Percentiles rank a stretch among this genome's conserved stretches.
Conservation (phyloP, 2,329 filamentous ascomycete genomes). For the Fusarium sp. region DNA sequence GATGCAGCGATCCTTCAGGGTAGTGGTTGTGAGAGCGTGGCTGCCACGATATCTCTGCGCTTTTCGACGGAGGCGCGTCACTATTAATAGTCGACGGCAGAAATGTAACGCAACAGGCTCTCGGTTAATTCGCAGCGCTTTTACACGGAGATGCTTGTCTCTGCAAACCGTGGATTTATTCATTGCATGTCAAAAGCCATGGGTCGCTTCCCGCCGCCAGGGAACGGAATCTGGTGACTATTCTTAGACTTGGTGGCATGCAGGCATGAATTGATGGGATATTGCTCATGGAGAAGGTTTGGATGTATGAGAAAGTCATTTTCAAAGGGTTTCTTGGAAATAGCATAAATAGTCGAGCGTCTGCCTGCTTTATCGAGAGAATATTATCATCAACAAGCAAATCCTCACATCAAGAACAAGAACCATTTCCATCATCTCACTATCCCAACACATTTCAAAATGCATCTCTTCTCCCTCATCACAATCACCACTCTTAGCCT, state of each 20-base stretch:
- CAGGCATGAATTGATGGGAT: fast-evolving
- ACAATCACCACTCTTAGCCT: neutral
- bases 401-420: neutral
- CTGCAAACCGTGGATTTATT: fast-evolving
- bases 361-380: neutral
- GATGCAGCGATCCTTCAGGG: neutral
- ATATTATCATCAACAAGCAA: neutral
- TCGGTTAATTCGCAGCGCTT: neutral
- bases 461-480: neutral
- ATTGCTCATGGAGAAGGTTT: fast-evolving
- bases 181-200: fast-evolving
- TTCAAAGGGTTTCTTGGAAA: fast-evolving
- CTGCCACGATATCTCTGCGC: neutral
- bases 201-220: neutral
- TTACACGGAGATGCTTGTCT: fast-evolving
- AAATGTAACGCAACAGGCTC: neutral
- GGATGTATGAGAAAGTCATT: fast-evolving
- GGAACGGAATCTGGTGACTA: neutral
- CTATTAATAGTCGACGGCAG: neutral
- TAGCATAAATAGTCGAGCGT: neutral
- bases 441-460: neutral
- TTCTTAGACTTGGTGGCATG: neutral
- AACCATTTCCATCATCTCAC: neutral
- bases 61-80: neutral
- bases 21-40: neutral